phyloP scores from a whole-genome alignment of 306 rosid species.

The Casuarina glauca region DNA sequence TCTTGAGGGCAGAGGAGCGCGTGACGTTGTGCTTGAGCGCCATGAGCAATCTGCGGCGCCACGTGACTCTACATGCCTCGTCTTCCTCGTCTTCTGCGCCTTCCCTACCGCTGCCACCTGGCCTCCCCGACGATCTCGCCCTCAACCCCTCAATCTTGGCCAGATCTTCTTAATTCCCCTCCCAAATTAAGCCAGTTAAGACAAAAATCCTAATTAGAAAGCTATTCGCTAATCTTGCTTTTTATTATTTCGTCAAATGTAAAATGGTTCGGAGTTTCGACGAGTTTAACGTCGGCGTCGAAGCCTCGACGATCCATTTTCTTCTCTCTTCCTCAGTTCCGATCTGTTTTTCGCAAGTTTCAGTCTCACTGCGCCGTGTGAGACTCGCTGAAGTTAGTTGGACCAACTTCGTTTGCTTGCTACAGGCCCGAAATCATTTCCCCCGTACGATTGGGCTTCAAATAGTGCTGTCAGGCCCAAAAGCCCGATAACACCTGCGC shows the following conservation, averaged over 20 bases:
- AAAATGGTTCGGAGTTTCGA: neutral
- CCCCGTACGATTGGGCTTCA: too few relatives aligned
- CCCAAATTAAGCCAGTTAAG: neutral
- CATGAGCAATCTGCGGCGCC: constrained; percentile 44
- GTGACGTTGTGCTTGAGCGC: constrained; percentile 25
- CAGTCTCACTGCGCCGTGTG: too few relatives aligned
- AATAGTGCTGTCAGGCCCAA: too few relatives aligned
- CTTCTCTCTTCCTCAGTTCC: neutral
- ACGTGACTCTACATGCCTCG: constrained; percentile 28
- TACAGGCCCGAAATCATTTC: too few relatives aligned
- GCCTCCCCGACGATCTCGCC: constrained; percentile 41
- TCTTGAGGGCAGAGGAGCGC: constrained; percentile 37
- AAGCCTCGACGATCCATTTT: neutral
- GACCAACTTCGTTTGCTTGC: too few relatives aligned
- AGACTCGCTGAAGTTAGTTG: too few relatives aligned
- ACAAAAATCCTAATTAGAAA: neutral
- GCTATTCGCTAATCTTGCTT: neutral
- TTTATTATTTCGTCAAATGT: neutral
- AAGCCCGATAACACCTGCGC: too few relatives aligned
- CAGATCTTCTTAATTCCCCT: constrained; percentile 29
- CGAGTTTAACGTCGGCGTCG: neutral
- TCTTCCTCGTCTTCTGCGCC: constrained; percentile 30
- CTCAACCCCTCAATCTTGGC: constrained; percentile 47
- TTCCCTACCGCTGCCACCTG: constrained; percentile 22
- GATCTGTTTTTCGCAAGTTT: neutral